Conservation (phyloP, 1,139 yeast genomes). For the Hyphopichia buzzinii region DNA sequence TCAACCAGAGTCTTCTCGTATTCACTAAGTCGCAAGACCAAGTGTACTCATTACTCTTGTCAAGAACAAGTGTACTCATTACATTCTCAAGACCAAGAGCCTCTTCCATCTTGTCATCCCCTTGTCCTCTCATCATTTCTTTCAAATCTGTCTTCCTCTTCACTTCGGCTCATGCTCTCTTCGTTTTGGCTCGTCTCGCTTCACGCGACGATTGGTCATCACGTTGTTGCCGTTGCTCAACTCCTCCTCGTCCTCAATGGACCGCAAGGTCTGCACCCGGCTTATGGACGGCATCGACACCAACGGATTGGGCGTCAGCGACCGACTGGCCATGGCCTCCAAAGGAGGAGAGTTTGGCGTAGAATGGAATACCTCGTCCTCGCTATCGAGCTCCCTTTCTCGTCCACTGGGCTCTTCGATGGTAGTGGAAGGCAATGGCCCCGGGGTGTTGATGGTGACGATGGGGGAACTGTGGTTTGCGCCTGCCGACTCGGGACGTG, state of each 20-base stretch:
- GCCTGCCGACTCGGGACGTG: neutral
- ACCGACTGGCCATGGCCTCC: conserved; percentile 10
- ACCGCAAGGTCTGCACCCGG: conserved; percentile 19
- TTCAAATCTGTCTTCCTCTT: too few species aligned
- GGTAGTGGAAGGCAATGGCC: conserved; percentile 16
- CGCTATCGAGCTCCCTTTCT: neutral
- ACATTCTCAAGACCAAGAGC: too few species aligned
- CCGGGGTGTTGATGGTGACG: conserved; percentile 16
- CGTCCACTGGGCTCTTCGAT: conserved; percentile 5
- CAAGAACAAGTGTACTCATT: too few species aligned
- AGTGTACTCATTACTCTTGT: too few species aligned
- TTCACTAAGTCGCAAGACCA: too few species aligned
- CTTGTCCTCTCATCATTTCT: too few species aligned
- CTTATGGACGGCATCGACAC: conserved; percentile 15
- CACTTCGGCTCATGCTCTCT: too few species aligned
- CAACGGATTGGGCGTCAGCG: conserved; percentile 16
- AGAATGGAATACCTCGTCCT: neutral
- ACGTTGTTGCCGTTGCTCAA: conserved; percentile 5
- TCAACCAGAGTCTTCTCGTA: too few species aligned
- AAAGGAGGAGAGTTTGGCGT: conserved; percentile 7
- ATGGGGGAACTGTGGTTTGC: conserved; percentile 17
- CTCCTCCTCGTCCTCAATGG: conserved; percentile 6
- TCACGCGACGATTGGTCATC: neutral
- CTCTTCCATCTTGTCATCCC: too few species aligned
- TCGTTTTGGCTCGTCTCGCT: neutral